Conservation (phyloP, 2,329 filamentous ascomycete species). For the Triangularia setosa region DNA sequence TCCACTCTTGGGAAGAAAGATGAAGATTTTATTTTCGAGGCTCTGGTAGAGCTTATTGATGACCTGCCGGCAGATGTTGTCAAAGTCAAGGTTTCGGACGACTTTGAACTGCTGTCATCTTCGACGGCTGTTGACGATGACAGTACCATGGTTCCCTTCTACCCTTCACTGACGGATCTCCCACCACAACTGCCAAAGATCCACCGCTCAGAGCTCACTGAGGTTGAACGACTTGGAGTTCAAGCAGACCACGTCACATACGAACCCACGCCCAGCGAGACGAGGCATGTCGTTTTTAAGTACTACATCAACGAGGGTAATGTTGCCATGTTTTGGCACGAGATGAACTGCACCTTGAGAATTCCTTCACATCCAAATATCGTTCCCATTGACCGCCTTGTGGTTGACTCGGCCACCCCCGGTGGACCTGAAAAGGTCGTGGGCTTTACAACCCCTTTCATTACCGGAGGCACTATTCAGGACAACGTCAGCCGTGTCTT, state of each 20-base stretch:
- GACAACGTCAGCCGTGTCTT: conserved; percentile 17
- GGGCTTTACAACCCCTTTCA: conserved; percentile 37
- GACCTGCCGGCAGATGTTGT: conserved; percentile 13
- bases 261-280: conserved; percentile 3
- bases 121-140: conserved; percentile 11
- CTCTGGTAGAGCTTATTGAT: conserved; percentile 9
- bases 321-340: conserved; percentile 30
- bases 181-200: conserved; percentile 7
- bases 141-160: conserved; percentile 12
- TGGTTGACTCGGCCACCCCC: conserved; percentile 30
- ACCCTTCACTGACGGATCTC: conserved; percentile 8
- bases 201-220: conserved; percentile 11
- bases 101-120: conserved; percentile 8
- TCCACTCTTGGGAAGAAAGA: background rate
- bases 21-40: background rate
- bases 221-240: conserved; percentile 17
- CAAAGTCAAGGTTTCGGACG: conserved; percentile 1
- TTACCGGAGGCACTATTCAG: conserved; percentile 29
- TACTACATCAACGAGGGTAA: conserved; percentile 31
- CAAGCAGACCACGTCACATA: conserved; percentile 16
- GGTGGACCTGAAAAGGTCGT: conserved; percentile 29
- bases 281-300: conserved; percentile 32
- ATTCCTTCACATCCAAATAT: conserved; percentile 37
- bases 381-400: conserved; percentile 34
- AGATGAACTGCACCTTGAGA: conserved; percentile 35